Evolutionary conservation across 2,329 filamentous ascomycete genomes (phyloP).

Genomic region (Ceratocystis colombiana): DNA sequence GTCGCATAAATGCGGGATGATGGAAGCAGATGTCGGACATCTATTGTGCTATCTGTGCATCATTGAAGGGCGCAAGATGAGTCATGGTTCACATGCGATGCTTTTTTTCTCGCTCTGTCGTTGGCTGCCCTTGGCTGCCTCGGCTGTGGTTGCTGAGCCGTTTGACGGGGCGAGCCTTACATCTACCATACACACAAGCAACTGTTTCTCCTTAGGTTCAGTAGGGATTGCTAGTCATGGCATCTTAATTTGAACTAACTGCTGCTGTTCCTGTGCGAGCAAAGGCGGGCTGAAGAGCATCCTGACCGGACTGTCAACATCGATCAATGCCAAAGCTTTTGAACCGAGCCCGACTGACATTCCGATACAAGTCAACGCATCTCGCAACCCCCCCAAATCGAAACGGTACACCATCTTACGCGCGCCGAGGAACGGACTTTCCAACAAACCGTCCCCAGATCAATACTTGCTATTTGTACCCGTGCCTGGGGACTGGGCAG

Average conservation of each 20-base stretch:
- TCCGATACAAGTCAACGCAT: constrained; percentile 37
- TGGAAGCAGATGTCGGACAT: too few species aligned
- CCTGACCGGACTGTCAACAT: neutral
- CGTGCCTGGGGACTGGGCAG: constrained; percentile 32
- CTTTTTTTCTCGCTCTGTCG: neutral
- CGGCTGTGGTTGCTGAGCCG: constrained; percentile 3
- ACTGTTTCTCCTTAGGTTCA: too few species aligned
- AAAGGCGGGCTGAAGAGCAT: too few species aligned
- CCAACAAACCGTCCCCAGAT: constrained; percentile 37
- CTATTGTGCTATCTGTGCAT: too few species aligned
- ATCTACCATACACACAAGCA: neutral
- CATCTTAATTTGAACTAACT: too few species aligned
- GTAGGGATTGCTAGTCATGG: too few species aligned
- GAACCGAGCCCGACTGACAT: neutral
- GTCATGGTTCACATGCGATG: neutral
- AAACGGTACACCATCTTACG: constrained; percentile 39
- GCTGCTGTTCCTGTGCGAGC: too few species aligned
- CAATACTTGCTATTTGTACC: constrained; percentile 46
- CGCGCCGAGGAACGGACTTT: constrained; percentile 45
- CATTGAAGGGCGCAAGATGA: too few species aligned
- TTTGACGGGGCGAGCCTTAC: constrained; percentile 38
- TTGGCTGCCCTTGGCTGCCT: neutral
- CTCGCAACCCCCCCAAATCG: constrained; percentile 34
- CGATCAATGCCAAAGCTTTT: neutral
- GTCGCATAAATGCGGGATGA: too few species aligned